Evolutionary conservation across 78 protist species (phyloP).

Genomic region (Tieghemostelium lacteum): DNA sequence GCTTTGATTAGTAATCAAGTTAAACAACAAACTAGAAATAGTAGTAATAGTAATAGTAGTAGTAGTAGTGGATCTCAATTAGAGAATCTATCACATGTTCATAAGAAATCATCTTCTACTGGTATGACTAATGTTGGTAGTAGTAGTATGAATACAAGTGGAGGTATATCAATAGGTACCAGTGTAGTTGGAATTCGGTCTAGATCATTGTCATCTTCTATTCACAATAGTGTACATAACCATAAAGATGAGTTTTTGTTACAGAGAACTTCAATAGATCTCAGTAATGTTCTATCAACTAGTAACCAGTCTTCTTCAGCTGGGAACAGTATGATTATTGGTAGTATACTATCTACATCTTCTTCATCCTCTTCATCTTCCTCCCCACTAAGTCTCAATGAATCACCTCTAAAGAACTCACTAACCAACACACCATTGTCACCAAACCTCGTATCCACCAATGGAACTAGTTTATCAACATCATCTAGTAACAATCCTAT

Average conservation of each 20-base stretch:
- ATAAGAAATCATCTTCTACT: neutral
- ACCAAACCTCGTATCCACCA: conserved; percentile 10
- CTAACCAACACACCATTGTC: conserved; percentile 5
- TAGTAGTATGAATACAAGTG: neutral
- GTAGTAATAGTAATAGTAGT: neutral
- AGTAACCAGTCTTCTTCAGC: neutral
- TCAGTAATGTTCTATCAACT: conserved; percentile 36
- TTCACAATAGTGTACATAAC: neutral
- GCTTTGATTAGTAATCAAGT: conserved; percentile 61
- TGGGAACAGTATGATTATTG: neutral
- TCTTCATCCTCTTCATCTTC: conserved; percentile 37
- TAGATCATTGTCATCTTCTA: conserved; percentile 58
- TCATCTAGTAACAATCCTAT: neutral
- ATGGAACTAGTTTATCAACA: neutral
- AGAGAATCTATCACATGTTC: no score
- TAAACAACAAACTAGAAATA: neutral
- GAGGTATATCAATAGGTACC: conserved; percentile 5
- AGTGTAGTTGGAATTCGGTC: conserved; percentile 23
- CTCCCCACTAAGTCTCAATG: conserved; percentile 25
- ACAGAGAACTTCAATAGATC: conserved; percentile 52
- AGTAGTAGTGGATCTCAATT: neutral
- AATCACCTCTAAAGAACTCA: conserved; percentile 49
- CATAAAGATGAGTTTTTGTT: conserved; percentile 10
- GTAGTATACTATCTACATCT: conserved; percentile 15
- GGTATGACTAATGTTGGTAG: neutral